Evolutionary conservation across 2,329 filamentous ascomycete genomes (phyloP), one percentile per base, ranked within the genome.

Genomic region (Exophiala aquamarina): DNA sequence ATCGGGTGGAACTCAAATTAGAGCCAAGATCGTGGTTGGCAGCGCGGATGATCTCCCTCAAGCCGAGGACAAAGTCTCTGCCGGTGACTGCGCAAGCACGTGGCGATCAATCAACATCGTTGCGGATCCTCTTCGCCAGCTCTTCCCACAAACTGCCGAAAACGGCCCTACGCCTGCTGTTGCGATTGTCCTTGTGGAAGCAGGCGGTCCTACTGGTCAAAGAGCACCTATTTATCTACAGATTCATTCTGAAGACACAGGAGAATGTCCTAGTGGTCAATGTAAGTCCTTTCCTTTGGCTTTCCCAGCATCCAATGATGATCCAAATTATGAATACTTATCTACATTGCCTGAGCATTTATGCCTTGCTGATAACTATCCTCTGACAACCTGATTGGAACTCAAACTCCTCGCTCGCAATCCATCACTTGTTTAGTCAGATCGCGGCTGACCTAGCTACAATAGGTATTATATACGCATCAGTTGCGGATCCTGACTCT

Each of bases 331-430:
- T 70, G 79, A 94, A 93, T 89, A 91, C 91, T 97, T 97, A 97
- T 96, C 92, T 96, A 97, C 92, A 96, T 97, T 97, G 90, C 87
- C 92, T 91, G 92, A 67, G 95, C 86, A 73, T 74, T 29, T 50
- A 31, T 55, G 51, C 78, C 79, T 86, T 95, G 91, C 94, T 83
- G 90, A 93, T 79, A 79, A 77, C 67, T 76, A 76, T 79, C 80
- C 82, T 90, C 86, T 92, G 84, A 92, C 84, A 89, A 84, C 74
- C 89, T 95, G 89, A 94, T 82, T 32, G 48, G 62, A 72, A 74
- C 70, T 47, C 48, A 35, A 59, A n/a, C 52, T 61, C 21, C 40
- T 21, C 32, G 53, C 15, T 44, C 49, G 51, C 29, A 7, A 23
- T 23, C 23, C 26, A 42, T 26, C 23, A 9, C 26, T 17, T 34